Conservation (phyloP, 305 asterid genomes). For the Withania somnifera region DNA sequence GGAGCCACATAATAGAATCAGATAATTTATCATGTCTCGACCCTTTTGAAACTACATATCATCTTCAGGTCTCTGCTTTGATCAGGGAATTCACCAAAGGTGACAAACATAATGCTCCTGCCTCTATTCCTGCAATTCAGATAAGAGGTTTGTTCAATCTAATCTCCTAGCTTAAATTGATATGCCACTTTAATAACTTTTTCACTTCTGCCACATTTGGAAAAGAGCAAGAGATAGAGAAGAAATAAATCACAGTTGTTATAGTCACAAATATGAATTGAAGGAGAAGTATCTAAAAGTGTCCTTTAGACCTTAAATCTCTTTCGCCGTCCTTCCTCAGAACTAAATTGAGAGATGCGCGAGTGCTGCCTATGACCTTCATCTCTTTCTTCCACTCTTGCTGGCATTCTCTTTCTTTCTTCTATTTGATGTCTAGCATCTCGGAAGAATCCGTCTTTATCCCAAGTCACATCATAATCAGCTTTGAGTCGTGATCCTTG, state of each 20-base stretch:
- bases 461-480: constrained; percentile 86
- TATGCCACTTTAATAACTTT: background rate
- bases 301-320: constrained; percentile 52
- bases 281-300: background rate
- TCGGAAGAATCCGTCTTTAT: constrained; percentile 54
- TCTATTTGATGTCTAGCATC: constrained; percentile 39
- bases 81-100: background rate
- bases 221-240: background rate
- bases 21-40: background rate
- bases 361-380: constrained; percentile 41
- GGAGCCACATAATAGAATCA: background rate
- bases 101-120: background rate
- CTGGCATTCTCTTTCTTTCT: constrained; percentile 45
- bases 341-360: constrained; percentile 30
- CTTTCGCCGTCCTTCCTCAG: constrained; percentile 52
- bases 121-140: constrained; percentile 2
- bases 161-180: background rate
- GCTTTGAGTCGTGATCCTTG: constrained; percentile 82
- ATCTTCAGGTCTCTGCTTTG: background rate
- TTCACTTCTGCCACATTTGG: background rate
- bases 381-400: constrained; percentile 29
- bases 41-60: background rate
- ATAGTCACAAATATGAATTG: background rate
- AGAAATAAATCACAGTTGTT: background rate
- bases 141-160: background rate